A percentile compares a stretch with the other conserved stretches of the same genome.
Evolutionary conservation across 148 eudicot genomes (phyloP).

Genomic region (Chenopodium berlandieri): DNA sequence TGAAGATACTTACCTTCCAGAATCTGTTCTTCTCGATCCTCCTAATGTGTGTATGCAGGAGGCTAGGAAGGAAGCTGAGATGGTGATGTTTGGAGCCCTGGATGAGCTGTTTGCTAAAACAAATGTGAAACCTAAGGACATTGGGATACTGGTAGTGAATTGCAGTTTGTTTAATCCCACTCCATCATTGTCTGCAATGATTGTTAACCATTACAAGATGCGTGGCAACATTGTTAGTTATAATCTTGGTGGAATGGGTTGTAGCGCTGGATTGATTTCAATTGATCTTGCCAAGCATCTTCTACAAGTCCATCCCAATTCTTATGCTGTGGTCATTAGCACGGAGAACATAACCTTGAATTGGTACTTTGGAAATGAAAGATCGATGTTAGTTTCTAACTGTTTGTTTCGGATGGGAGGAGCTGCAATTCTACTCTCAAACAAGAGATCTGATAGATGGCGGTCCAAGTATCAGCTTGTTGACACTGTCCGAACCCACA

Average conservation of each 20-base stretch:
- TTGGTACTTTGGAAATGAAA: constrained; percentile 53
- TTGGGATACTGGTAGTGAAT: constrained; percentile 50
- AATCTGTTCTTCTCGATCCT: constrained; percentile 43
- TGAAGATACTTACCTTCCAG: constrained; percentile 49
- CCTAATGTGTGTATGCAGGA: constrained; percentile 52
- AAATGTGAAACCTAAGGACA: constrained; percentile 46
- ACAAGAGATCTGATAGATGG: constrained; percentile 35
- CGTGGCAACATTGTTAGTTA: constrained; percentile 48
- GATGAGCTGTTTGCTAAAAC: constrained; percentile 52
- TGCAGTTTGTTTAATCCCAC: constrained; percentile 55
- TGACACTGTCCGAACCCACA: constrained; percentile 47
- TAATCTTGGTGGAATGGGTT: constrained; percentile 55
- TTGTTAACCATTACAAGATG: constrained; percentile 44
- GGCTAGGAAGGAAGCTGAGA: constrained; percentile 54
- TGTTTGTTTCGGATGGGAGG: constrained; percentile 56
- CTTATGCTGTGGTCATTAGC: constrained; percentile 48
- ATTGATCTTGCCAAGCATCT: constrained; percentile 52
- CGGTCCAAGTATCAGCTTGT: constrained; percentile 45
- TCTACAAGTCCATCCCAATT: constrained; percentile 46
- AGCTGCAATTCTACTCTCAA: constrained; percentile 43
- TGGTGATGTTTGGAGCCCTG: constrained; percentile 57
- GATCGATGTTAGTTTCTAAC: constrained; percentile 49
- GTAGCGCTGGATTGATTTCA: constrained; percentile 52
- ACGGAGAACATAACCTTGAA: constrained; percentile 50
- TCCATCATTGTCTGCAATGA: constrained; percentile 48